Base-by-base conservation (phyloP, 2,329 filamentous ascomycete species). In the Metarhizium album region DNA sequence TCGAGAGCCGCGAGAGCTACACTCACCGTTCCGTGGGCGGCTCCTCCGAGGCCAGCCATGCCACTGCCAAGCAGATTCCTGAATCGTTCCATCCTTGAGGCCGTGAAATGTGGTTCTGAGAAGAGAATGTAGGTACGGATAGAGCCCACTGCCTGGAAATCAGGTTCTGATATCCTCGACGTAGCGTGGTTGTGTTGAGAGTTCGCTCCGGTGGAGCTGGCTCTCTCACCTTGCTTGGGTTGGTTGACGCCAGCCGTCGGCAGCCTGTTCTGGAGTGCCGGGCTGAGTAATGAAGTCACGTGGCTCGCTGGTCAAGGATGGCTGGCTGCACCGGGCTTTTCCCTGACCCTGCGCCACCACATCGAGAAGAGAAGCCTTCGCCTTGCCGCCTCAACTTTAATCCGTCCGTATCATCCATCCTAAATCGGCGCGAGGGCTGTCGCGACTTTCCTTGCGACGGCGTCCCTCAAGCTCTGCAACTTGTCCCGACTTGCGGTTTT, bases 51-150 rank as follows among this genome's bases (percentile, higher is more conserved):
- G 60, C 79, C 78, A 16, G 20, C 31, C 75, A 87, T 84, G 60
- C 83, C 79, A 62, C 87, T 86, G 58, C 86, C 84, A 60, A 96
- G 79, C 82, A 96, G 86, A 67, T 86, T 83, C 72, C 87, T 90
- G 70, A 96, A 83, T 67, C 91, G 84, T 67, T 97, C 91, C 91
- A 96, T 97, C 53, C 58, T 74, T 60, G 53, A 46, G 47, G 45
- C 31, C 7, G 27, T 23, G 27, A 20, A 31, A 42, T 33, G 22
- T 35, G 31, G 5, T 27, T 42, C 6, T 42, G 35, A 16, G 14
- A 2, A 31, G 6, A 42, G 18, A n/a, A 40, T 27, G 29, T 52
- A 48, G 46, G 31, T 53, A 20, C 46, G 42, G 16, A n/a, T 13
- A 47, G 27, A 24, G 22, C 45, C 47, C 38, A 35, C 45, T 14